Conservation (phyloP, 805 yeast genomes). For the Metahyphopichia silvanorum region DNA sequence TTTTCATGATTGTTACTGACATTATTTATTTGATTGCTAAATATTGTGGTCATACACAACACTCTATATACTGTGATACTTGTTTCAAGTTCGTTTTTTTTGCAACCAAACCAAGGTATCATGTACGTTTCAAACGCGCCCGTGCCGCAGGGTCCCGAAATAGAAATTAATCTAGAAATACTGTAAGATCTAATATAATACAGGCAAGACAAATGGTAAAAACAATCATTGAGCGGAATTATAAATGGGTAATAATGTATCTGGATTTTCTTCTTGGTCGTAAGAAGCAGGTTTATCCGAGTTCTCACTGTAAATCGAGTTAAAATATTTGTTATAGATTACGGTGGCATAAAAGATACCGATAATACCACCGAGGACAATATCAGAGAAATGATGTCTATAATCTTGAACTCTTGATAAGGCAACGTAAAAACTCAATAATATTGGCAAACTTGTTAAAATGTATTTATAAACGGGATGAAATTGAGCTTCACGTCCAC, state of each 20-base stretch:
- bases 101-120: too few species aligned
- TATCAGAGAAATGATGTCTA: conserved; percentile 35
- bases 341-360: conserved; percentile 24
- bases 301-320: conserved; percentile 5
- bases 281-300: conserved; percentile 8
- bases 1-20: not conserved
- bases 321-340: conserved; percentile 29
- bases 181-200: too few species aligned
- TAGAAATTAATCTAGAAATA: too few species aligned
- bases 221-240: conserved; percentile 1
- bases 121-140: too few species aligned
- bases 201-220: too few species aligned
- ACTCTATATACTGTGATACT: too few species aligned
- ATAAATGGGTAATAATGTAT: conserved; percentile 7
- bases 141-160: too few species aligned
- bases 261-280: conserved; percentile 4
- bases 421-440: conserved; percentile 29
- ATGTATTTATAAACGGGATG: conserved; percentile 21
- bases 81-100: too few species aligned
- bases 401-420: conserved; percentile 35
- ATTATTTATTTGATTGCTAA: too few species aligned
- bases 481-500: not conserved
- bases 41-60: too few species aligned
- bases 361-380: conserved; percentile 28
- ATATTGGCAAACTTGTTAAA: conserved; percentile 17